These are phyloP conservation scores for Saccharomyces hybrid DNA, from an alignment of 1,139 yeast species.

Conservation along the genomic window DNA sequence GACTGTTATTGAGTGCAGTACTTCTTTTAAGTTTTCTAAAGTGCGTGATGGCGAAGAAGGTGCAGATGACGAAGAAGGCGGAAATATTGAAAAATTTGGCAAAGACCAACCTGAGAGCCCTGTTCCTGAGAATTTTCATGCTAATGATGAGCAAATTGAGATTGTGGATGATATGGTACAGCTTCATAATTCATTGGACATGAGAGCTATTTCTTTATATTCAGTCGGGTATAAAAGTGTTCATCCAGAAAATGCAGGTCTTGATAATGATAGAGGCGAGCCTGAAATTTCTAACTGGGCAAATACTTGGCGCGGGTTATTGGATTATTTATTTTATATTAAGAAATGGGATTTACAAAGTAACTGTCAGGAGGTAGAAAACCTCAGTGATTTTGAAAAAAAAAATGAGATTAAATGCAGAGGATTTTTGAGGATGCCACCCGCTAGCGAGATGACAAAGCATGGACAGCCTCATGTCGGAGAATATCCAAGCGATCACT, in stretches of 20 bases:
- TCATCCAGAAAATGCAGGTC: constrained; percentile 64
- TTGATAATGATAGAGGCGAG: constrained; percentile 59
- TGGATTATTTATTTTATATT: constrained; percentile 71
- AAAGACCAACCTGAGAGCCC: constrained; percentile 52
- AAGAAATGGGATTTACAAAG: constrained; percentile 37
- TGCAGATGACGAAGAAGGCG: not conserved
- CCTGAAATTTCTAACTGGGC: constrained; percentile 93
- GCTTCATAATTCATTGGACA: constrained; percentile 49
- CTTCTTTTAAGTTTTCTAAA: constrained; percentile 49
- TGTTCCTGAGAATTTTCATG: constrained; percentile 44
- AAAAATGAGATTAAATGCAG: constrained; percentile 42
- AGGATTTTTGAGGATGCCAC: constrained; percentile 60
- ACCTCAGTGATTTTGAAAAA: constrained; percentile 34
- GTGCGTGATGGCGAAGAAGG: constrained; percentile 38
- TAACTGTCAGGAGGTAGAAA: too few relatives aligned
- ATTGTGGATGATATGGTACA: constrained; percentile 43
- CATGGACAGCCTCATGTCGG: constrained; percentile 77
- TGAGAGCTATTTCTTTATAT: constrained; percentile 64
- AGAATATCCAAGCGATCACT: constrained; percentile 85
- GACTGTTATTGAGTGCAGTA: constrained; percentile 53
- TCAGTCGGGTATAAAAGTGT: constrained; percentile 60
- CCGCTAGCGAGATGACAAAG: constrained; percentile 63
- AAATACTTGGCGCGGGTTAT: constrained; percentile 75
- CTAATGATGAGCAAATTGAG: constrained; percentile 43
- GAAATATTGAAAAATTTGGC: constrained; percentile 41